Percentiles rank a stretch among this genome's conserved stretches.
These are phyloP conservation scores for Crocinoboletus sp. DNA, from an alignment of 1,284 basidiomycete species.

Conservation along the genomic window DNA sequence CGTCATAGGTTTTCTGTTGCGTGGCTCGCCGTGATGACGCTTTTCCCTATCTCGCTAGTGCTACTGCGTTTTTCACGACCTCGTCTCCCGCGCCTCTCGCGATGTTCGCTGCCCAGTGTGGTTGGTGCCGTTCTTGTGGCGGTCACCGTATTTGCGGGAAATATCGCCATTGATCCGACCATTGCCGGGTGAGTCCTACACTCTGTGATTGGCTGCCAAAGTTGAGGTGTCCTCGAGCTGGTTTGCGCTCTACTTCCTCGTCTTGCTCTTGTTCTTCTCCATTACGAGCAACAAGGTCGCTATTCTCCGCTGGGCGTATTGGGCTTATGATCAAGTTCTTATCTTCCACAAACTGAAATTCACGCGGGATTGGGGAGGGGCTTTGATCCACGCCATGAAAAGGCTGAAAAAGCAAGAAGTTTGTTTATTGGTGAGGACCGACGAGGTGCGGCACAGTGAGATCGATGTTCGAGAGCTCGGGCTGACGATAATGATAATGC, in stretches of 20 bases:
- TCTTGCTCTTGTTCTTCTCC: conserved; percentile 44
- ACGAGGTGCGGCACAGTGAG: conserved; percentile 47
- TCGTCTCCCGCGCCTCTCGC: conserved; percentile 43
- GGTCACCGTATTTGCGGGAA: conserved; percentile 51
- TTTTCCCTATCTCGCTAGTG: conserved; percentile 59
- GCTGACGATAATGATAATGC: neutral
- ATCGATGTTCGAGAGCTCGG: neutral
- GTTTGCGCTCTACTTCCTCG: conserved; percentile 56
- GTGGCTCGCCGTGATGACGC: conserved; percentile 59
- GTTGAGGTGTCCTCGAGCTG: conserved; percentile 39
- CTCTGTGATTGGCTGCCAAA: neutral
- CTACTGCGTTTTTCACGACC: conserved; percentile 63
- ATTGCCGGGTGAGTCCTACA: conserved; percentile 45
- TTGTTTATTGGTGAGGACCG: conserved; percentile 54
- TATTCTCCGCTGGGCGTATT: conserved; percentile 50
- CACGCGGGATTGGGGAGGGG: conserved; percentile 40
- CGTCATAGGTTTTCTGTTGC: conserved; percentile 50
- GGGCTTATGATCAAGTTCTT: conserved; percentile 60
- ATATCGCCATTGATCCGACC: conserved; percentile 50
- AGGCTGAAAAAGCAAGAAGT: conserved; percentile 49
- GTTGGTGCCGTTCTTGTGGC: conserved; percentile 43
- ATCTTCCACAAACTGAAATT: conserved; percentile 37
- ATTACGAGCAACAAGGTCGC: conserved; percentile 49
- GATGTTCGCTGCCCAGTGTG: conserved; percentile 38
- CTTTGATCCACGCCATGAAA: conserved; percentile 39